These are phyloP conservation scores for Tetradesmus lagerheimii DNA, from an alignment of 139 green algal species.

Conservation along the genomic window DNA sequence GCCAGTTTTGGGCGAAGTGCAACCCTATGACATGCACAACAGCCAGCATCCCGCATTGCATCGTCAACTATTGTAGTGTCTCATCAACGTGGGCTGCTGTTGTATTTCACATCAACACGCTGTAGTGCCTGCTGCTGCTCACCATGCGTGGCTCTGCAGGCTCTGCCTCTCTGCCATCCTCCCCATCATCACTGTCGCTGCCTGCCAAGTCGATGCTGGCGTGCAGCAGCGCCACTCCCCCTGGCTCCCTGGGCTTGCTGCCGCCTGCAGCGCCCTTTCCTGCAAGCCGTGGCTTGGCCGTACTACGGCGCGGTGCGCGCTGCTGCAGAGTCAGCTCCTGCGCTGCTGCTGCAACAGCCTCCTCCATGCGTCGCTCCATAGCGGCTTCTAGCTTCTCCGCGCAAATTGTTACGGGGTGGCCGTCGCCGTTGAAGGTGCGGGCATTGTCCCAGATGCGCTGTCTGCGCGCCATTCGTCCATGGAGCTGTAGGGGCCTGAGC, in stretches of 20 bases:
- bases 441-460: constrained; percentile 34
- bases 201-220: neutral
- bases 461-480: constrained; percentile 32
- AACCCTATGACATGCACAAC: no score
- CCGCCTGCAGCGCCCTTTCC: neutral
- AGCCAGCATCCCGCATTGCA: no score
- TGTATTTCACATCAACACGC: no score
- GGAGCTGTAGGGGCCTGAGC: neutral
- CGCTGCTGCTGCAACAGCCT: constrained; percentile 31
- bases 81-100: no score
- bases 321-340: neutral
- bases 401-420: neutral
- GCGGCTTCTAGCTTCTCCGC: constrained; percentile 19
- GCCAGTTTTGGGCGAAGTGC: no score
- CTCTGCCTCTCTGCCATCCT: neutral
- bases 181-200: neutral
- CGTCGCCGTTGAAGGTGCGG: constrained; percentile 24
- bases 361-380: constrained; percentile 25
- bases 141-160: neutral
- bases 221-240: neutral
- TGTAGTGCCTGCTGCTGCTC: constrained; percentile 1
- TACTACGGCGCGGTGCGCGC: no score
- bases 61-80: no score
- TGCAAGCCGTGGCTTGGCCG: neutral
- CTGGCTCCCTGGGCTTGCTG: neutral